These are phyloP conservation scores for Plasmodium knowlesi DNA, from an alignment of 169 alveolate species.

Conservation along the genomic window DNA sequence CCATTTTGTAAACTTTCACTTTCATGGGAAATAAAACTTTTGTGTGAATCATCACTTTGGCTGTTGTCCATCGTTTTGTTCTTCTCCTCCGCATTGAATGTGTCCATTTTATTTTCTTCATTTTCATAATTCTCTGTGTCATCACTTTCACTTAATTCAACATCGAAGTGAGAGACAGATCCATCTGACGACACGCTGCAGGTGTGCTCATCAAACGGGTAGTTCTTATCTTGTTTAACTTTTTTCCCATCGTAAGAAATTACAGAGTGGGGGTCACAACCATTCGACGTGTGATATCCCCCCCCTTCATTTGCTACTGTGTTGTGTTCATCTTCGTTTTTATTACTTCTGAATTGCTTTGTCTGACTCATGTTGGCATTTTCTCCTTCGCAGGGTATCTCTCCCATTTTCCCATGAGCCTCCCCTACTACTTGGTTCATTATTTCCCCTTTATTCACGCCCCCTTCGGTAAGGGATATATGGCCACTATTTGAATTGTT, in stretches of 20 bases:
- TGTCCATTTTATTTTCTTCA: not conserved
- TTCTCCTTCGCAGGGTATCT: not conserved
- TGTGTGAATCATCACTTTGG: not conserved
- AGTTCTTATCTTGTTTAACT: not conserved
- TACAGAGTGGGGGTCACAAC: not conserved
- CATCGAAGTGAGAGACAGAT: slow-evolving; percentile 19
- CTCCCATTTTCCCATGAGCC: not conserved
- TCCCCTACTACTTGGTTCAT: not conserved
- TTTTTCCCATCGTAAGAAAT: not conserved
- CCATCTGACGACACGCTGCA: not conserved
- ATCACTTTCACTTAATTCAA: slow-evolving; percentile 4
- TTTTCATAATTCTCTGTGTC: not conserved
- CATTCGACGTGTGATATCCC: not conserved
- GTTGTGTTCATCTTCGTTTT: not conserved
- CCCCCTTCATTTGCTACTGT: not conserved
- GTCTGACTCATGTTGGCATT: not conserved
- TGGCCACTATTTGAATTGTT: slow-evolving; percentile 19
- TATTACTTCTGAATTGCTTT: not conserved
- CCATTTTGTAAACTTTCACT: not conserved
- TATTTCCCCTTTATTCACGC: not conserved
- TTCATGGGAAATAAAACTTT: not conserved
- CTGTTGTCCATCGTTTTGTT: not conserved
- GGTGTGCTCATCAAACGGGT: not conserved
- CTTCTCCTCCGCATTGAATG: slow-evolving; percentile 1
- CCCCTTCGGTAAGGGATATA: not conserved